Conservation (phyloP, 2,329 filamentous ascomycete genomes). For the Aspergillus sp. region DNA sequence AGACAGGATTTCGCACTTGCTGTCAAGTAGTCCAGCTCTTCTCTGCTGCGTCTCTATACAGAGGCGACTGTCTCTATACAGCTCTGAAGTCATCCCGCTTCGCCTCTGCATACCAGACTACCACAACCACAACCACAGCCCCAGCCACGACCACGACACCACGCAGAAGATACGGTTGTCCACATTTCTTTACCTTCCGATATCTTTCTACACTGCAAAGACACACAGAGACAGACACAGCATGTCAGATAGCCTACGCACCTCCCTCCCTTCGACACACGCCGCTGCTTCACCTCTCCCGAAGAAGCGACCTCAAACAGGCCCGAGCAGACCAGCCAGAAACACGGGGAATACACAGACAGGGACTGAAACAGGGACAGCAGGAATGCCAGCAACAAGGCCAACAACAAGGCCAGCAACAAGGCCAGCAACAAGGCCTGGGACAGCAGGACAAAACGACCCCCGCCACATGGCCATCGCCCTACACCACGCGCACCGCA, state of each 20-base stretch:
- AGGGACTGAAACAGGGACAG: too few species aligned
- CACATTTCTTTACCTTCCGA: too few species aligned
- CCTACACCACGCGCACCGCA: conserved; percentile 69
- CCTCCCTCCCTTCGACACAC: conserved; percentile 37
- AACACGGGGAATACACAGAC: too few species aligned
- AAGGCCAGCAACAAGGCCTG: conserved; percentile 23
- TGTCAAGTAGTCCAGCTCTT: too few species aligned
- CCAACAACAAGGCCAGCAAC: conserved; percentile 17
- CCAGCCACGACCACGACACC: neutral
- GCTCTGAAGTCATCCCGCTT: too few species aligned
- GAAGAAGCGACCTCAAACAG: too few species aligned
- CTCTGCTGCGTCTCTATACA: too few species aligned
- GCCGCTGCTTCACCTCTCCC: conserved; percentile 28
- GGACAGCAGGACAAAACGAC: conserved; percentile 20
- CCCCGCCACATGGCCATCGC: conserved; percentile 53
- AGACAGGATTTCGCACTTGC: too few species aligned
- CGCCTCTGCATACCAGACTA: neutral
- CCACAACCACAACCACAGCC: neutral
- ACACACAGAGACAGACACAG: too few species aligned
- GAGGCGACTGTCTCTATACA: too few species aligned
- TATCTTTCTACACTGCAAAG: too few species aligned
- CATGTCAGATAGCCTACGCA: conserved; percentile 42
- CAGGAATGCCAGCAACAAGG: conserved; percentile 8
- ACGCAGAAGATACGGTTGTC: too few species aligned
- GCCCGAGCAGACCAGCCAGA: conserved; percentile 30